Evolutionary conservation across 2,329 filamentous ascomycete species (phyloP).

Genomic region (Tolypocladium paradoxum): DNA sequence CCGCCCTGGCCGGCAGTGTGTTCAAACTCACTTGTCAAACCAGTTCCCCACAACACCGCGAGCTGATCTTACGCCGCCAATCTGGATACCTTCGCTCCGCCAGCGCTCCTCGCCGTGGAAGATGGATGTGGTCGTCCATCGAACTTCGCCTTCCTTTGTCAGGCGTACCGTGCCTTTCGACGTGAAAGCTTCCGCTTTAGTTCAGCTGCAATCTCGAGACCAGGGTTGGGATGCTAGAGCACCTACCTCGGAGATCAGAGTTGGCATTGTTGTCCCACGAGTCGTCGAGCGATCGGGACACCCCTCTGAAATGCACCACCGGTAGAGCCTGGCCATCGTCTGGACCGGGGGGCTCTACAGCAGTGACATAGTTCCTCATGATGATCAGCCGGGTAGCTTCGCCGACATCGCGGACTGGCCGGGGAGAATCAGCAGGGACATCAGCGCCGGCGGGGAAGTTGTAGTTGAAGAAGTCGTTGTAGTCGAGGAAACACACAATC

Average conservation of each 20-base stretch:
- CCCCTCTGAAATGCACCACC: conserved; percentile 58
- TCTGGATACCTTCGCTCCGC: conserved; percentile 66
- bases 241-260: conserved; percentile 51
- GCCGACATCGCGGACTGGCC: conserved; percentile 44
- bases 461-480: conserved; percentile 60
- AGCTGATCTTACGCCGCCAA: conserved; percentile 55
- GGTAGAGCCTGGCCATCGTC: conserved; percentile 48
- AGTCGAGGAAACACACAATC: conserved; percentile 48
- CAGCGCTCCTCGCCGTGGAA: conserved; percentile 56
- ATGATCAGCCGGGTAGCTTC: conserved; percentile 62
- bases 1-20: not conserved
- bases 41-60: conserved; percentile 64
- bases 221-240: not conserved
- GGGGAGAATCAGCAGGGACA: conserved; percentile 30
- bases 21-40: conserved; percentile 55
- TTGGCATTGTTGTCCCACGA: conserved; percentile 59
- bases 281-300: conserved; percentile 50
- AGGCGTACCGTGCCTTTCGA: conserved; percentile 48
- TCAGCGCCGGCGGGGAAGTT: conserved; percentile 48
- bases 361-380: conserved; percentile 54
- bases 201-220: conserved; percentile 1
- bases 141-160: conserved; percentile 59
- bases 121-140: conserved; percentile 62
- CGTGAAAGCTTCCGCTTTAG: conserved; percentile 13
- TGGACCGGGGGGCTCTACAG: conserved; percentile 46